Percentiles rank a stretch among this genome's conserved stretches.
Conservation (phyloP, 202 grass and related monocot species). For the Carex sylvatica region DNA sequence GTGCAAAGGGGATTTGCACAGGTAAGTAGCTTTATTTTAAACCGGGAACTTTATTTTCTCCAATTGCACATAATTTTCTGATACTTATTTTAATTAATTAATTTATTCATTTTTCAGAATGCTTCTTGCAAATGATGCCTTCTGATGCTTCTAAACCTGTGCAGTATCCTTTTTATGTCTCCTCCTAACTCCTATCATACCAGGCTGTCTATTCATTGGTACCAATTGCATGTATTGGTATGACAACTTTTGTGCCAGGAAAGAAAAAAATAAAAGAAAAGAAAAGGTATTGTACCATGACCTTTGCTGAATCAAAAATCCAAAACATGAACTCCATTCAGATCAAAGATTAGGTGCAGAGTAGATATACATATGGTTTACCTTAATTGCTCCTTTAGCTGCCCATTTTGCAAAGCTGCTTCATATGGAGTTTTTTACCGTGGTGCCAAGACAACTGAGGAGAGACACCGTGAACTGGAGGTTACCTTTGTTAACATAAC, state of each 20-base stretch:
- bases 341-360: background rate
- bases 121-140: conserved; percentile 86
- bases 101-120: conserved; percentile 47
- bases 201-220: background rate
- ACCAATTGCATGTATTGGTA: background rate
- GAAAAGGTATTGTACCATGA: background rate
- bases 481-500: conserved; percentile 26
- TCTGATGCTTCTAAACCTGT: conserved; percentile 41
- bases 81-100: background rate
- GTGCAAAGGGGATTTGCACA: conserved; percentile 78
- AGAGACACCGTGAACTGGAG: conserved; percentile 38
- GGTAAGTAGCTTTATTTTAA: conserved; percentile 32
- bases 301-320: background rate
- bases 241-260: background rate
- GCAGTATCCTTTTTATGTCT: conserved; percentile 53
- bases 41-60: background rate
- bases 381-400: conserved; percentile 47
- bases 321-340: background rate
- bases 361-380: conserved; percentile 9
- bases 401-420: conserved; percentile 75
- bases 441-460: conserved; percentile 29
- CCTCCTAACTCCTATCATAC: background rate
- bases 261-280: too few relatives aligned
- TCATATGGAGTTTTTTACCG: conserved; percentile 60
- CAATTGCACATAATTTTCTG: background rate